phyloP scores from a whole-genome alignment of 192 early-diverging fungal genomes.

The Podila epicladia region DNA sequence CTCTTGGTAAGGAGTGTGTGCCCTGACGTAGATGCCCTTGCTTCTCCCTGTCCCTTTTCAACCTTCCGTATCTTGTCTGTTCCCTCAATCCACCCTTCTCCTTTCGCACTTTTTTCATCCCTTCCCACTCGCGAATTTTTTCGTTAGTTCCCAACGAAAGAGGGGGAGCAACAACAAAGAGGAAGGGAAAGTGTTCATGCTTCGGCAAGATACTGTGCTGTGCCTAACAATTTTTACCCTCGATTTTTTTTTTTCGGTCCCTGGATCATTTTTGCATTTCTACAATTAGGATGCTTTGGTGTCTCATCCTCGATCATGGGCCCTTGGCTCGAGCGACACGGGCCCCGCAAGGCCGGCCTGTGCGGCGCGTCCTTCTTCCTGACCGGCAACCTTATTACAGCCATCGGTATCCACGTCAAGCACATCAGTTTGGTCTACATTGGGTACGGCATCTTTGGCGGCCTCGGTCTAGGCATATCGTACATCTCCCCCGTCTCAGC shows the following conservation, averaged over 20 bases:
- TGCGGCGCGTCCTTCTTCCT: constrained; percentile 61
- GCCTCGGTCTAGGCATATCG: constrained; percentile 67
- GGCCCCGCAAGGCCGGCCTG: constrained; percentile 59
- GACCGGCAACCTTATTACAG: constrained; percentile 64
- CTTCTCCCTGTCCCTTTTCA: no score
- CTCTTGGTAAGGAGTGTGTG: constrained; percentile 38
- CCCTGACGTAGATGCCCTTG: no score
- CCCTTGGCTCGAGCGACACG: constrained; percentile 69
- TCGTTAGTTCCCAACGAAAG: no score
- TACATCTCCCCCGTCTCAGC: constrained; percentile 72
- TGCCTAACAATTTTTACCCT: no score
- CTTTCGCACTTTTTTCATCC: neutral
- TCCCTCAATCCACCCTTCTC: no score
- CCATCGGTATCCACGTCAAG: constrained; percentile 60
- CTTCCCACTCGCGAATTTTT: neutral
- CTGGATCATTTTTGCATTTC: neutral
- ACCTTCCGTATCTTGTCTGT: no score
- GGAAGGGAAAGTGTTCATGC: no score
- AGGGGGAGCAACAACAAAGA: no score
- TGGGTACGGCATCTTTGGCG: constrained; percentile 72
- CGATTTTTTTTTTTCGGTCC: neutral
- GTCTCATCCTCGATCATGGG: constrained; percentile 64
- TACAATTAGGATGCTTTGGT: constrained; percentile 58
- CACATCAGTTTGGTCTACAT: constrained; percentile 70
- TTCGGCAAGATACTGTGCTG: no score